Percentiles rank a stretch among this genome's conserved stretches.
phyloP scores from a whole-genome alignment of 306 rosid species.

The Geum urbanum region DNA sequence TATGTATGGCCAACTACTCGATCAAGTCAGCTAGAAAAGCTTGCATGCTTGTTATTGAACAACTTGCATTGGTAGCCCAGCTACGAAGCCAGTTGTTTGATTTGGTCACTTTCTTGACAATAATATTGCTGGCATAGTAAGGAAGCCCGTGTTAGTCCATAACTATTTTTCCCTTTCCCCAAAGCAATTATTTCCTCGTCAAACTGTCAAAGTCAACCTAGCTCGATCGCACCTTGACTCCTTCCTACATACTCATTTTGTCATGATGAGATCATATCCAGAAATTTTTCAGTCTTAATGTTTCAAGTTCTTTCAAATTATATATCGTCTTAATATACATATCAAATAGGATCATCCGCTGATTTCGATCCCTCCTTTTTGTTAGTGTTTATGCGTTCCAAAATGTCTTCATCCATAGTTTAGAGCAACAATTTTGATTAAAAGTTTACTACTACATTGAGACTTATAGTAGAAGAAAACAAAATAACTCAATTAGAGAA shows the following conservation, averaged over 20 bases:
- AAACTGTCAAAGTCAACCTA: background rate
- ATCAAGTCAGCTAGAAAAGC: conserved; percentile 33
- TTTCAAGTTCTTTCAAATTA: too few species aligned
- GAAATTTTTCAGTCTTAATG: too few species aligned
- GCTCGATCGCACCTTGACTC: background rate
- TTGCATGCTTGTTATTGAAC: conserved; percentile 28
- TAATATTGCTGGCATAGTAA: conserved; percentile 10
- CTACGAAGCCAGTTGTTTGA: background rate
- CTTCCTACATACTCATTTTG: background rate
- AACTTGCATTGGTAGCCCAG: conserved; percentile 9
- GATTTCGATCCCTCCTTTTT: too few species aligned
- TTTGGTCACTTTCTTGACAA: conserved; percentile 34
- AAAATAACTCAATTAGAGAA: too few species aligned
- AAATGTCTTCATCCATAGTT: too few species aligned
- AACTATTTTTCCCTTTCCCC: conserved; percentile 21
- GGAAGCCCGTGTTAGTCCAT: conserved; percentile 47
- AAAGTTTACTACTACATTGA: too few species aligned
- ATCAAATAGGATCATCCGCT: too few species aligned
- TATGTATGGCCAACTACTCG: conserved; percentile 43
- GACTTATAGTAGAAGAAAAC: too few species aligned
- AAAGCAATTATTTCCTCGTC: background rate
- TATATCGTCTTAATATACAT: too few species aligned
- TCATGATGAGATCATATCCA: background rate
- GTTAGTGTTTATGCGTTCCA: too few species aligned
- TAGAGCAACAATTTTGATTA: too few species aligned